phyloP scores from a whole-genome alignment of 108 stramenopile genomes.

The Epipyxis sp. region DNA sequence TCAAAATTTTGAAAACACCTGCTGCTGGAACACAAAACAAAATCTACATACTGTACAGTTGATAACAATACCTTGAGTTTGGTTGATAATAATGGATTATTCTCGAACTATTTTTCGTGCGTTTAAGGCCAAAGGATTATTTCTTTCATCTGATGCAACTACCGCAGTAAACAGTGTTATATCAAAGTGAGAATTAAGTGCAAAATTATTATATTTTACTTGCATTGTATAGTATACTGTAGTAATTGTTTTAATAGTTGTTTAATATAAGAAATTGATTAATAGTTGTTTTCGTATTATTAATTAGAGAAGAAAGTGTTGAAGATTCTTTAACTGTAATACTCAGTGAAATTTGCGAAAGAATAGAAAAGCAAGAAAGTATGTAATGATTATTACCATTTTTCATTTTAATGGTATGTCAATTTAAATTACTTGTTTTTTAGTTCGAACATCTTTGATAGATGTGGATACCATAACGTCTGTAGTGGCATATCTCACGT shows the following conservation, averaged over 20 bases:
- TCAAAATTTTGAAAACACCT: too few species aligned
- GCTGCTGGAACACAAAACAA: too few species aligned
- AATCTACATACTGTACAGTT: too few species aligned
- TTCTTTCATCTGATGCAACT: not conserved
- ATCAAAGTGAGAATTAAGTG: not conserved
- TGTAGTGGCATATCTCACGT: slow-evolving; percentile 13
- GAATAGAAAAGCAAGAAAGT: slow-evolving; percentile 23
- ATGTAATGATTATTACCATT: not conserved
- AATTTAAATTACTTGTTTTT: not conserved
- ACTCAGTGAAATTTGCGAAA: not conserved
- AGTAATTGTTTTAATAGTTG: not conserved
- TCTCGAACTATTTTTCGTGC: not conserved
- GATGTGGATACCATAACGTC: slow-evolving; percentile 1
- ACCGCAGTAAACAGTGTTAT: not conserved
- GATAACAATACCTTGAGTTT: too few species aligned
- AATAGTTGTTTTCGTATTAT: too few species aligned
- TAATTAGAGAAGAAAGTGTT: slow-evolving; percentile 14
- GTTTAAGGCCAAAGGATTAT: not conserved
- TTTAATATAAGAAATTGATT: not conserved
- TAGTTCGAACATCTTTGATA: slow-evolving; percentile 16
- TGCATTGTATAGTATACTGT: not conserved
- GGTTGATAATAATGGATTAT: too few species aligned
- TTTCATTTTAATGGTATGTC: not conserved
- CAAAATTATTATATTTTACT: too few species aligned
- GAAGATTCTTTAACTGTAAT: slow-evolving; percentile 5